Evolutionary conservation across 2,329 filamentous ascomycete species (phyloP).

Genomic region (Fonsecaea pedrosoi): DNA sequence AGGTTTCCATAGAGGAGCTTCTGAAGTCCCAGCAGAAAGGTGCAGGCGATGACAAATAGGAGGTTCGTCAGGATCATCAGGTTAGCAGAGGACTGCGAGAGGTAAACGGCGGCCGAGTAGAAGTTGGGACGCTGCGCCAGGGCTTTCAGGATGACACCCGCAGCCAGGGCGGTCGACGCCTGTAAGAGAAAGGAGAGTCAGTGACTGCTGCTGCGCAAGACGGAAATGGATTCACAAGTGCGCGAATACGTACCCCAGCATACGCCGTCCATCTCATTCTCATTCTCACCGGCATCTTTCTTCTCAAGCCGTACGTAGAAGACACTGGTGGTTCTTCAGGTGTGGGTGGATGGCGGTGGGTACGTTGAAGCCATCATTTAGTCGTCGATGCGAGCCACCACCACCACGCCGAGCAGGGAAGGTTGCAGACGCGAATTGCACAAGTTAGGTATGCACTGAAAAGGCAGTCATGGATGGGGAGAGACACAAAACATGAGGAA

Average conservation of each 20-base stretch:
- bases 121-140: constrained; percentile 97
- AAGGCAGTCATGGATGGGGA: background rate
- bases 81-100: constrained; percentile 95
- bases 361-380: constrained; percentile 26
- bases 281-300: constrained; percentile 33
- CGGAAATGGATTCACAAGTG: background rate
- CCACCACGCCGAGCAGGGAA: constrained; percentile 1
- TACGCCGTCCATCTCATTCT: constrained; percentile 59
- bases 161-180: constrained; percentile 84
- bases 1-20: constrained; percentile 88
- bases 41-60: constrained; percentile 78
- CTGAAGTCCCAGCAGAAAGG: constrained; percentile 84
- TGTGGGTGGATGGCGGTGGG: constrained; percentile 1
- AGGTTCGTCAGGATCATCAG: constrained; percentile 94
- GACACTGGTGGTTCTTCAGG: constrained; percentile 13
- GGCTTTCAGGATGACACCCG: constrained; percentile 82
- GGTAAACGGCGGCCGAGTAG: constrained; percentile 96
- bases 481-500: background rate
- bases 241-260: constrained; percentile 54
- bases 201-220: background rate
- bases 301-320: constrained; percentile 7
- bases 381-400: constrained; percentile 4
- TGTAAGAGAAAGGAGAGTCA: constrained; percentile 47
- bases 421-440: background rate
- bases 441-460: background rate